Conservation (phyloP, 257 asterid species). For the Solanum arcanum region DNA sequence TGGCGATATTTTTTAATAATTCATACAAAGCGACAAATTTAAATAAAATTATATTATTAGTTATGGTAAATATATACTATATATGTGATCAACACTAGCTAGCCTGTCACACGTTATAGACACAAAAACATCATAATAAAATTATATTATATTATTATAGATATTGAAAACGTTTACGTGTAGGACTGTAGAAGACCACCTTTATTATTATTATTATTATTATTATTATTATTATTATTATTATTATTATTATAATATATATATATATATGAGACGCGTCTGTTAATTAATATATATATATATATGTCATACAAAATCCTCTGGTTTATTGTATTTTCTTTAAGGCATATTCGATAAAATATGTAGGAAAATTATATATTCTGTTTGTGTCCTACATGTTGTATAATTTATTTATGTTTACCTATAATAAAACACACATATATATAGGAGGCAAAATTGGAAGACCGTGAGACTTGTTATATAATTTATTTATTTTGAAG, state of each 20-base stretch:
- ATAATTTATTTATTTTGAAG: too few relatives aligned
- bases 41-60: not conserved
- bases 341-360: not conserved
- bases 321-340: not conserved
- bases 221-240: too few relatives aligned
- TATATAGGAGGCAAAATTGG: too few relatives aligned
- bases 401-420: too few relatives aligned
- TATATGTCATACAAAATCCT: not conserved
- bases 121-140: not conserved
- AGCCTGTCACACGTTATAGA: not conserved
- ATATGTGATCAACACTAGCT: too few relatives aligned
- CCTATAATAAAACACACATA: too few relatives aligned
- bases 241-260: not conserved
- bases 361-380: too few relatives aligned
- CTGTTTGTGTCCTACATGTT: too few relatives aligned
- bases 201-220: too few relatives aligned
- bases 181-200: not conserved
- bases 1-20: not conserved
- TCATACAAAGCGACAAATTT: not conserved
- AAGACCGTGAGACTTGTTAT: fast-evolving
- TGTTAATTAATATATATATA: too few relatives aligned
- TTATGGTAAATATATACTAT: too few relatives aligned
- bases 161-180: not conserved
- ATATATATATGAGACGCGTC: not conserved
- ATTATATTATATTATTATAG: not conserved